Evolutionary conservation across 2,329 filamentous ascomycete genomes (phyloP).

Genomic region (Verticillium nonalfalfae): DNA sequence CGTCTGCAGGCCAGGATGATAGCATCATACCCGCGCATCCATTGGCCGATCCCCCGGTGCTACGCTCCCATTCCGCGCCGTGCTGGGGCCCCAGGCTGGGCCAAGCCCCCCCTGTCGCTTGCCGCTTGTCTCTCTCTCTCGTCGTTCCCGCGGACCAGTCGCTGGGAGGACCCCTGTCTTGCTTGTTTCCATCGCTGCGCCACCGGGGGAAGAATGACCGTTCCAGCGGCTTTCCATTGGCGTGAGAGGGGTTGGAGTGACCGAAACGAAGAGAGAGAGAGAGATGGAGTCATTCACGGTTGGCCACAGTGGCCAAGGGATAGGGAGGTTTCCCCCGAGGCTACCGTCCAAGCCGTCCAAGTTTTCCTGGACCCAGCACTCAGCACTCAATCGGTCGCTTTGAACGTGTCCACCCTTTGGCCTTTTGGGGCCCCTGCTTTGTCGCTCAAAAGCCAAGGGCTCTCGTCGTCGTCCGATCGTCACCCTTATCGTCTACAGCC

Average conservation of each 20-base stretch:
- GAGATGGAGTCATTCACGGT: background rate
- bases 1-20: background rate
- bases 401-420: too few relatives aligned
- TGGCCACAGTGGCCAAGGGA: background rate
- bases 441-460: too few relatives aligned
- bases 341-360: too few relatives aligned
- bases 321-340: too few relatives aligned
- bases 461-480: too few relatives aligned
- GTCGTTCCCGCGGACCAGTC: background rate
- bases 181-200: background rate
- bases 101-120: background rate
- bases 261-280: background rate
- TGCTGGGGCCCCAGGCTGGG: background rate
- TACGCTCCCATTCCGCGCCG: background rate
- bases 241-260: background rate
- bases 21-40: background rate
- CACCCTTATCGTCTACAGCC: too few relatives aligned
- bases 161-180: background rate
- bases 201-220: background rate
- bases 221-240: background rate
- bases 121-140: background rate
- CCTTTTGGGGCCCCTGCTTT: too few relatives aligned
- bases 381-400: too few relatives aligned
- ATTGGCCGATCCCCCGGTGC: background rate
- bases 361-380: too few relatives aligned